Evolutionary conservation across 306 rosid species (phyloP), one percentile per base, ranked within the genome.

Genomic region (peach (Prunus persica)): DNA sequence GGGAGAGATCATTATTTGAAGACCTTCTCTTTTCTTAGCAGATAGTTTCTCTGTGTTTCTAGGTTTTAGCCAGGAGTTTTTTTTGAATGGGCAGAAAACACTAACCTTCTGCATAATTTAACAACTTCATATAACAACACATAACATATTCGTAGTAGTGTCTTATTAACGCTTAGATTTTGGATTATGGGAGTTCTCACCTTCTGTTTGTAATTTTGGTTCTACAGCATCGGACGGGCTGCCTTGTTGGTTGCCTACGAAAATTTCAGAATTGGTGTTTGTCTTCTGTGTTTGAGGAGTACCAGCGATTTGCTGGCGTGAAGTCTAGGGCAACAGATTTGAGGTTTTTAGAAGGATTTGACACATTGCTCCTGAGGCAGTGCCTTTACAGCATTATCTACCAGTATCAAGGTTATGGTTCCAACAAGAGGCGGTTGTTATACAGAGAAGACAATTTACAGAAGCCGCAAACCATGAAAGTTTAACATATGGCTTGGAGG

Each of bases 211-310:
- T 47, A 49, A 25, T 11, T 27, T 61, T 0, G 45, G 3, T 24
- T n/a, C 72, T 78, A 56, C 96, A 95, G 99, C 97, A 92, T 79
- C 89, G 99, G 67, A 95, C 97, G 0, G 99, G 99, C 25, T 86
- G 92, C 54, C 91, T 92, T 2, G 97, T 95, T 24, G 99, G 97
- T 69, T 92, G 99, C 90, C 84, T 95, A 74, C 51, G 99, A 28
- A 95, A 95, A 78, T 76, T 92, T 64, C 97, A 95, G 97, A 95
- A 88, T 72, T 95, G 99, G 99, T 92, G 99, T 56, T 56, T 90
- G 88, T 54, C 96, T 0, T 89, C 93, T 24, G 97, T 87, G 87
- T 82, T 87, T 57, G 97, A 90, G 89, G 99, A 95, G 87, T 95
- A 95, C 79, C 81, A 83, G 82, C 81, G 82, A 46, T 95, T 90